Base-by-base conservation (phyloP, 345 rosid species). In the Populus deltoides region DNA sequence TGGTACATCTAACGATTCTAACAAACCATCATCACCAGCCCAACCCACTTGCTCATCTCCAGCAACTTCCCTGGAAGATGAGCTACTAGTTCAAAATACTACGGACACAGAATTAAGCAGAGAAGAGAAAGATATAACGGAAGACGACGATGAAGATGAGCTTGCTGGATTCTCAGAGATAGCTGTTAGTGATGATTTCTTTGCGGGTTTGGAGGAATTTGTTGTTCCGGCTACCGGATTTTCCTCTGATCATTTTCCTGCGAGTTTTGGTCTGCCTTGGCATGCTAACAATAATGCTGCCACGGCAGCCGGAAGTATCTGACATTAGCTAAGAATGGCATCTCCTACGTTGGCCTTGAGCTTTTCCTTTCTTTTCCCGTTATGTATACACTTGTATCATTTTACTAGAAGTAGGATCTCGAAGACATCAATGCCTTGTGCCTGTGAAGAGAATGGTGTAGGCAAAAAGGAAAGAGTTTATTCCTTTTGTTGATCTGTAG, bases 121-220 rank as follows among this genome's bases (percentile, higher is more conserved):
- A 79, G 96, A 90, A n/a, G 85, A 74, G 11, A 55, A 76, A 31
- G 92, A 87, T 38, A 5, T 81, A 55, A 87, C 85, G 45, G 93
- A 84, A 68, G 91, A 88, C 17, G 92, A 89, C 2, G 96, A 86
- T 39, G 95, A 89, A 15, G 93, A 82, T 29, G 97, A 90, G 75
- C 78, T 84, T 43, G 90, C 84, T 65, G 85, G 71, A 75, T 69
- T 91, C 41, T 89, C 92, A 15, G 90, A 88, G 69, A 85, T 85
- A 78, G 94, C 81, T 17, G 86, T 86, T n/a, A 83, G 90, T 49
- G 97, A 96, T 49, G 98, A 96, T 82, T 93, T 96, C 85, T 92
- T 90, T n/a, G 90, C 75, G 47, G 97, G 97, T 2, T 72, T 92
- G 66, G 99, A 92, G 62, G 98, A 86, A 38, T 80, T 93, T 10